Base-by-base conservation (phyloP, 2,329 filamentous ascomycete genomes). In the Fusarium mexicanum region DNA sequence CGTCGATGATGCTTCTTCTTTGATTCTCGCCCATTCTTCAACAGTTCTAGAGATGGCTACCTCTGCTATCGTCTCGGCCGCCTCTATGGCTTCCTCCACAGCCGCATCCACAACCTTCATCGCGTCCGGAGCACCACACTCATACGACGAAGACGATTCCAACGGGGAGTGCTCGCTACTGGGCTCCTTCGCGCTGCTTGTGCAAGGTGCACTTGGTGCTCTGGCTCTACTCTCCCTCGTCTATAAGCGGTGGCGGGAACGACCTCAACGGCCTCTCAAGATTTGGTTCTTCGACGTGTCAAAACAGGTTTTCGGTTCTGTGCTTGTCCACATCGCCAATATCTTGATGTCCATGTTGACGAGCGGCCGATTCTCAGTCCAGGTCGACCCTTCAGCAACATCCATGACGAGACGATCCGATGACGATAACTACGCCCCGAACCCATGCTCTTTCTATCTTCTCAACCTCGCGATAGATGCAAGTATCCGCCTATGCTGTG, bases 271-370 rank as follows among this genome's bases (percentile, higher is more conserved):
- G 63, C 96, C 96, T 2, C 80, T 98, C 79, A 97, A 97, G 87
- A 95, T 99, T 75, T 99, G 96, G 96, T 95, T 94, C 82, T 99
- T 98, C 82, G 96, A 99, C 81, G 96, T 92, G 31, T 97, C 94
- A 38, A 99, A 99, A 86, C 96, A 99, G 86, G 94, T 99, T 61
- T 93, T 98, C 79, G 96, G 96, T 29, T 97, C 95, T 37, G 92
- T 95, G 51, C 88, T 99, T 81, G 91, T 98, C 40, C 96, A 99
- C 84, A 87, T 96, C 50, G 94, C 95, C 76, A 99, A 99, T 81
- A 88, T 99, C 61, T 91, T 98, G 82, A 97, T 99, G 93, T 97
- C 94, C 53, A 94, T 98, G 93, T 88, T 99, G 76, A 97, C 94
- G 2, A 96, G 94, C 62, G 95, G 95, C 7, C 91, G 93, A 78